Conservation (phyloP, 345 rosid genomes). For the Gossypium arboreum region DNA sequence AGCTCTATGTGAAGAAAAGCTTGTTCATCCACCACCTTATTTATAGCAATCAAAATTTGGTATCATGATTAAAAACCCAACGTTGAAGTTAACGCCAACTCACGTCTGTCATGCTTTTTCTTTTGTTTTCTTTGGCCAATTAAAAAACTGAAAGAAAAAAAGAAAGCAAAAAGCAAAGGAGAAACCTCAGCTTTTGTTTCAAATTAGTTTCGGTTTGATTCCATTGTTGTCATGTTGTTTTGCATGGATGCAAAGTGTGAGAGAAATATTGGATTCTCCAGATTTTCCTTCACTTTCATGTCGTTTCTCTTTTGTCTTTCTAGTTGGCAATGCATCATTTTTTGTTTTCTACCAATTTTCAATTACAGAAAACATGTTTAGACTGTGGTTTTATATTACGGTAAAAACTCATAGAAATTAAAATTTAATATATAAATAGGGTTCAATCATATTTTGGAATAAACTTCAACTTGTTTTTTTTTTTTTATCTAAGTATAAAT, state of each 20-base stretch:
- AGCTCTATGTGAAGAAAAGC: not conserved
- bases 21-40: not conserved
- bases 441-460: too few relatives aligned
- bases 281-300: not conserved
- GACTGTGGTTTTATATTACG: too few relatives aligned
- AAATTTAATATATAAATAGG: too few relatives aligned
- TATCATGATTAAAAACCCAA: not conserved
- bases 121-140: not conserved
- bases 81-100: slow-evolving; percentile 16
- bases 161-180: not conserved
- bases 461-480: too few relatives aligned
- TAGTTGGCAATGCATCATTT: not conserved
- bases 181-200: not conserved
- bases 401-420: too few relatives aligned
- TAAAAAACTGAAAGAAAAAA: not conserved
- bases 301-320: not conserved
- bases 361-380: too few relatives aligned
- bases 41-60: not conserved
- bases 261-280: not conserved
- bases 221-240: not conserved
- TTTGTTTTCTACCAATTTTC: not conserved
- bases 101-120: not conserved
- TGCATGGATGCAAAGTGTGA: slow-evolving; percentile 14
- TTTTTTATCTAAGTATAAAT: too few relatives aligned
- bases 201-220: not conserved